A percentile compares a stretch with the other conserved stretches of the same genome.
Evolutionary conservation across 1,284 basidiomycete genomes (phyloP).

Genomic region (Austroboletus novae-zelandiae): DNA sequence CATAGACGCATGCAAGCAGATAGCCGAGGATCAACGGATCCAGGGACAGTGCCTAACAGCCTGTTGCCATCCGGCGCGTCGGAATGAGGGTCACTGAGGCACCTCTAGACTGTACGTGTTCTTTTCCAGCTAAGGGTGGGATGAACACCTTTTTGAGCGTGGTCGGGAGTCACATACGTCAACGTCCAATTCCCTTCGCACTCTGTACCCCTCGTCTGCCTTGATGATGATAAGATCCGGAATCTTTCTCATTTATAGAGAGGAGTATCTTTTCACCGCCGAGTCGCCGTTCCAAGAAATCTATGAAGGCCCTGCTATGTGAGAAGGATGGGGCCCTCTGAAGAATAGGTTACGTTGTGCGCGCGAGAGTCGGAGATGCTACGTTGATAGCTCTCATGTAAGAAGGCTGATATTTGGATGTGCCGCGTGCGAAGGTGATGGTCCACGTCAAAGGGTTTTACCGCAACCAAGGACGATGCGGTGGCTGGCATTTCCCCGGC

Average conservation of each 20-base stretch:
- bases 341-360: constrained; percentile 2
- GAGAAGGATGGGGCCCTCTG: constrained; percentile 65
- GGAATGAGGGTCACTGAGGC: constrained; percentile 9
- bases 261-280: constrained; percentile 87
- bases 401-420: not conserved
- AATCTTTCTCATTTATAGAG: constrained; percentile 73
- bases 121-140: constrained; percentile 33
- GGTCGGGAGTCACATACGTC: constrained; percentile 49
- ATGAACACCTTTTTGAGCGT: not conserved
- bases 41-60: no score
- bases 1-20: no score
- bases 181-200: constrained; percentile 68
- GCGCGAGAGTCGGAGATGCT: not conserved
- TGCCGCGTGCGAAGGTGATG: not conserved
- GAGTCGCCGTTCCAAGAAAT: constrained; percentile 58
- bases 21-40: not conserved
- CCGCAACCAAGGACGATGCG: not conserved
- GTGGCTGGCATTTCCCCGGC: not conserved
- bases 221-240: constrained; percentile 78
- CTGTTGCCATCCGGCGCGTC: no score
- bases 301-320: constrained; percentile 54
- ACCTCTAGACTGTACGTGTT: constrained; percentile 43
- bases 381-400: constrained; percentile 57
- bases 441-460: constrained; percentile 8
- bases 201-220: constrained; percentile 74